Evolutionary conservation across 208 protist genomes (phyloP).

Genomic region (Novymonas esmeraldas): DNA sequence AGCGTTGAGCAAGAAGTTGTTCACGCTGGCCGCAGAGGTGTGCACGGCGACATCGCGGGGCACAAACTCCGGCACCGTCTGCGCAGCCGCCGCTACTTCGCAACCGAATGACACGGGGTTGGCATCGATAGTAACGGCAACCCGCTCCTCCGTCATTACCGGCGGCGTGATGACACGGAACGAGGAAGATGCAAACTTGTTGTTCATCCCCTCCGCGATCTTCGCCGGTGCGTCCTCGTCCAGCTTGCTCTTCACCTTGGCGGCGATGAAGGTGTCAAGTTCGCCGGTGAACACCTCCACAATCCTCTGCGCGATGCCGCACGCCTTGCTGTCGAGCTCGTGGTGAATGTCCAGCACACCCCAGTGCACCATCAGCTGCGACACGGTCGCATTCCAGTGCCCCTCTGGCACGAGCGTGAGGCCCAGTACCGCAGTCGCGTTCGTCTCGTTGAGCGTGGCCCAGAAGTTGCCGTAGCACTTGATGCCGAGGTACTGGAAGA

Average conservation of each 20-base stretch:
- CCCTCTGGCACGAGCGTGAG: constrained; percentile 36
- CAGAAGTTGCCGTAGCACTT: constrained; percentile 45
- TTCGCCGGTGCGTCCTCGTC: constrained; percentile 20
- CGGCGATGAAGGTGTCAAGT: constrained; percentile 48
- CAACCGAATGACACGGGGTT: constrained; percentile 12
- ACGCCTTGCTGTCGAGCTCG: constrained; percentile 37
- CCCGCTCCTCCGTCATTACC: constrained; percentile 34
- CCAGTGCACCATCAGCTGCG: constrained; percentile 35
- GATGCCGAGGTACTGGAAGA: constrained; percentile 28
- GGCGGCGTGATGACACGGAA: constrained; percentile 26
- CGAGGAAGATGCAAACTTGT: neutral
- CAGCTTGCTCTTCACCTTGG: constrained; percentile 42
- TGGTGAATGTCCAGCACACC: constrained; percentile 55
- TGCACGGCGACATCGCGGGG: constrained; percentile 33
- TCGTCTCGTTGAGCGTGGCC: constrained; percentile 36
- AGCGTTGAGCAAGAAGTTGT: constrained; percentile 38
- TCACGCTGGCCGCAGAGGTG: constrained; percentile 34
- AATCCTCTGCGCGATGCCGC: constrained; percentile 44
- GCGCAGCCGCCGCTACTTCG: neutral
- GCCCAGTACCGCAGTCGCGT: constrained; percentile 19
- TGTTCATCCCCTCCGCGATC: constrained; percentile 31
- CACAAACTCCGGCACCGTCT: constrained; percentile 13
- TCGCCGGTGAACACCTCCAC: constrained; percentile 59
- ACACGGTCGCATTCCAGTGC: constrained; percentile 32
- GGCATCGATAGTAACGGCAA: constrained; percentile 30